Evolutionary conservation across 805 yeast species (phyloP).

Genomic region (Limtongia smithiae): DNA sequence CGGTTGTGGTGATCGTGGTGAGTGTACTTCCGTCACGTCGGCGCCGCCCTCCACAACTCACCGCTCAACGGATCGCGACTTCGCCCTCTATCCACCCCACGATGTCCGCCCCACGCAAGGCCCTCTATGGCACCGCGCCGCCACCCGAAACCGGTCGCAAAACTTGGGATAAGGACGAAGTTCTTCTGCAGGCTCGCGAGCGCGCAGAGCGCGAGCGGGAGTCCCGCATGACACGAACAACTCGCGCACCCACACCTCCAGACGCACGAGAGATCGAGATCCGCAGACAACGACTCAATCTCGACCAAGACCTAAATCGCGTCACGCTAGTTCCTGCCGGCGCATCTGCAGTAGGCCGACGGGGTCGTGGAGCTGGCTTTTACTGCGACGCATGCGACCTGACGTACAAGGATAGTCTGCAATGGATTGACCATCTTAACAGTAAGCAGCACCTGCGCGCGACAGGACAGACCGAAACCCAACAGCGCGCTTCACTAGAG

Average conservation of each 20-base stretch:
- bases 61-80: not conserved
- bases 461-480: constrained; percentile 41
- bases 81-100: not conserved
- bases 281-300: constrained; percentile 32
- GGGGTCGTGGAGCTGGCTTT: constrained; percentile 74
- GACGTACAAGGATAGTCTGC: constrained; percentile 77
- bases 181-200: constrained; percentile 22
- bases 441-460: constrained; percentile 54
- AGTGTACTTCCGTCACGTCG: too few species aligned
- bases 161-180: constrained; percentile 28
- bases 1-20: too few species aligned
- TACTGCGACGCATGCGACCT: constrained; percentile 75
- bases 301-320: constrained; percentile 37
- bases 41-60: not conserved
- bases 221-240: constrained; percentile 17
- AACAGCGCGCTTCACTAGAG: constrained; percentile 45
- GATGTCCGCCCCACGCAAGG: constrained; percentile 9
- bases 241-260: constrained; percentile 28
- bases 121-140: constrained; percentile 20
- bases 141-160: constrained; percentile 23
- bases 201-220: constrained; percentile 21
- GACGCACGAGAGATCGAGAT: constrained; percentile 32
- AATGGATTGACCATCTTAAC: constrained; percentile 79
- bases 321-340: constrained; percentile 38
- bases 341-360: constrained; percentile 37